Conservation (phyloP, 768 basidiomycete genomes). For the Collybia mongolica region DNA sequence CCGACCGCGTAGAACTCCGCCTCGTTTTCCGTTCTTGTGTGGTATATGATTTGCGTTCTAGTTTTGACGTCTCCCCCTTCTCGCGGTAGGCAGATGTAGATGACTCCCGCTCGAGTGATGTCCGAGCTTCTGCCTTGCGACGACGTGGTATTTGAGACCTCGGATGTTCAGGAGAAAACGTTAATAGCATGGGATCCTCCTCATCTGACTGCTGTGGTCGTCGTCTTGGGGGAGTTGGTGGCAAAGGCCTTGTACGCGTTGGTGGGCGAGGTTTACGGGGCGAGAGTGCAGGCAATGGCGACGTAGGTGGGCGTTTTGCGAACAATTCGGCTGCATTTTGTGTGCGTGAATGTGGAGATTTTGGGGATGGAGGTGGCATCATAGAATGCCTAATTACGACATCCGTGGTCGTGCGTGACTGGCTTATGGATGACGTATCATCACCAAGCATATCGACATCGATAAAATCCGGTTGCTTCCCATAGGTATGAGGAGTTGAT, state of each 20-base stretch:
- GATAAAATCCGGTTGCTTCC: slow-evolving; percentile 21
- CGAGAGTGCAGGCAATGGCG: slow-evolving; percentile 58
- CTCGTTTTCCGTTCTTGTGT: too few relatives aligned
- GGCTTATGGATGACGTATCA: not conserved
- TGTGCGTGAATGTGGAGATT: slow-evolving; percentile 3
- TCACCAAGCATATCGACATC: slow-evolving; percentile 34
- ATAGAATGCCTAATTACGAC: not conserved
- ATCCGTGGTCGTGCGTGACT: not conserved
- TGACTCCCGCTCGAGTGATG: not conserved
- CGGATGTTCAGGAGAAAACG: slow-evolving; percentile 17
- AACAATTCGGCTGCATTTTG: slow-evolving; percentile 38
- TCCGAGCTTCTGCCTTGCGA: too few relatives aligned
- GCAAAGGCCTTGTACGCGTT: slow-evolving; percentile 31
- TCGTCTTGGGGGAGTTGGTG: slow-evolving; percentile 6
- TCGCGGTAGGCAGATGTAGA: too few relatives aligned
- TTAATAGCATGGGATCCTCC: slow-evolving; percentile 34
- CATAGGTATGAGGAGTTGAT: not conserved
- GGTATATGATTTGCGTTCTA: not conserved
- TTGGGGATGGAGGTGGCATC: slow-evolving; percentile 16
- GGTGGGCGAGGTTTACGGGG: slow-evolving; percentile 62
- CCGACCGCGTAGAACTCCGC: too few relatives aligned
- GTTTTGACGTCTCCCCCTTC: slow-evolving; percentile 10
- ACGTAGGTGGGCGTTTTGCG: slow-evolving; percentile 59
- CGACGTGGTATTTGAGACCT: not conserved
- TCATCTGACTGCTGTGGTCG: slow-evolving; percentile 20